Evolutionary conservation across 2,329 filamentous ascomycete genomes (phyloP), one percentile per base, ranked within the genome.

Genomic region (Monosporascus sp.): DNA sequence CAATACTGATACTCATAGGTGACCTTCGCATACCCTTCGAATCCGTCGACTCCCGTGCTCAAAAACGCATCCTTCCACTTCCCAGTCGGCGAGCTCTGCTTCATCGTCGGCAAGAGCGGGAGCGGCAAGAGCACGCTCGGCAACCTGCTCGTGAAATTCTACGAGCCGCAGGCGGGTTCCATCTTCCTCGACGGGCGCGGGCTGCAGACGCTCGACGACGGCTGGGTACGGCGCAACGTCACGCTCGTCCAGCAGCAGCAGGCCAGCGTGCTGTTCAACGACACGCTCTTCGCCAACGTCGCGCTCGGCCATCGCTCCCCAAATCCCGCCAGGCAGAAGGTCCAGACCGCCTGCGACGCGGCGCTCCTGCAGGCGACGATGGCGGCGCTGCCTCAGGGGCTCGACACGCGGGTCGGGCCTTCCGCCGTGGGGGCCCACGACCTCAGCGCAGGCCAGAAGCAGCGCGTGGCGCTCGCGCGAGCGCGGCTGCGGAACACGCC

Each of bases 91-190:
- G 77, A 88, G 56, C 83, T 87, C 3, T 90, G 85, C 0, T 97
- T 94, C 63, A 76, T 97, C 2, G 82, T 97, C 48, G 94, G 93
- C 0, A 81, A 80, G 62, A 96, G 90, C 63, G 94, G 94, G 0
- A 96, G 90, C 2, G 93, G 93, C 0, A 97, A 97, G 68, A 96
- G 90, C 60, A 97, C 93, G 0, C 65, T 97, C 1, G 85, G 87
- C 1, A 90, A 90, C 64, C 76, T 97, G 0, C 76, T 97, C 1
- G 77, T 91, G 49, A 82, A 85, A 14, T 88, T 95, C 60, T 96
- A 97, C 64, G 74, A 81, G 6, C 82, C 89, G 0, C 68, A 72
- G 0, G 72, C 72, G 0, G 93, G 92, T 0, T 68, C 80, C 0
- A 84, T 97, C 17, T 66, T 78, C 0, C 72, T 97, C 9, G 90